phyloP scores from a whole-genome alignment of 129 eudicot genomes.

The Escallonia herrerae region DNA sequence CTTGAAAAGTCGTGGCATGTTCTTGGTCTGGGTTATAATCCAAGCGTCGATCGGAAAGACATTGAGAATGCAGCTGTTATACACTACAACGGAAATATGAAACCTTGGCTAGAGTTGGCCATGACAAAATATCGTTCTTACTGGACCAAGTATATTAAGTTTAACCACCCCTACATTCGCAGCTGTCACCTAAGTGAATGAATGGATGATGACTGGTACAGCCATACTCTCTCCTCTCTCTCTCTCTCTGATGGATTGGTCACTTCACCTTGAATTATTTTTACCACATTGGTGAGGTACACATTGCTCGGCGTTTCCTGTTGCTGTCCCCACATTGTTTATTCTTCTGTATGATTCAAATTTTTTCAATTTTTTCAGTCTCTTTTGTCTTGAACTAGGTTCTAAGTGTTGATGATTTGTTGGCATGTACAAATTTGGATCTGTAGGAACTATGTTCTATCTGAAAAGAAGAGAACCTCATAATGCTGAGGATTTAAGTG shows the following conservation, averaged over 20 bases:
- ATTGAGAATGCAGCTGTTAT: slow-evolving; percentile 91
- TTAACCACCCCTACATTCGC: slow-evolving; percentile 75
- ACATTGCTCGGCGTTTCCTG: no score
- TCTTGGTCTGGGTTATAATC: slow-evolving; percentile 94
- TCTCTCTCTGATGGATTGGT: slow-evolving; percentile 4
- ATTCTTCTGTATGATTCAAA: not conserved
- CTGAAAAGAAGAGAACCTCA: not conserved
- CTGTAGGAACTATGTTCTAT: not conserved
- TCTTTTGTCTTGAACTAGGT: no score
- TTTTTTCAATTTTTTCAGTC: not conserved
- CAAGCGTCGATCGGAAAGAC: slow-evolving; percentile 71
- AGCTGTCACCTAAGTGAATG: slow-evolving; percentile 65
- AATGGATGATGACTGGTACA: not conserved
- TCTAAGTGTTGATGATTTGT: no score
- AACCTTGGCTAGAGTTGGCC: slow-evolving; percentile 97
- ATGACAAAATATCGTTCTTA: slow-evolving; percentile 85
- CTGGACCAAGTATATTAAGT: slow-evolving; percentile 89
- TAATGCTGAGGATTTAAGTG: no score
- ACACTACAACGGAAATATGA: slow-evolving; percentile 97
- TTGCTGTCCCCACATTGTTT: no score
- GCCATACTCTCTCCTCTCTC: not conserved
- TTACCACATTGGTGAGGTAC: no score
- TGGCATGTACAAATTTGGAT: not conserved
- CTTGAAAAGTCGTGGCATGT: slow-evolving; percentile 97
- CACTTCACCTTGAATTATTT: no score